Evolutionary conservation across 2,329 filamentous ascomycete species (phyloP).

Genomic region (Tolypocladium endophyticum): DNA sequence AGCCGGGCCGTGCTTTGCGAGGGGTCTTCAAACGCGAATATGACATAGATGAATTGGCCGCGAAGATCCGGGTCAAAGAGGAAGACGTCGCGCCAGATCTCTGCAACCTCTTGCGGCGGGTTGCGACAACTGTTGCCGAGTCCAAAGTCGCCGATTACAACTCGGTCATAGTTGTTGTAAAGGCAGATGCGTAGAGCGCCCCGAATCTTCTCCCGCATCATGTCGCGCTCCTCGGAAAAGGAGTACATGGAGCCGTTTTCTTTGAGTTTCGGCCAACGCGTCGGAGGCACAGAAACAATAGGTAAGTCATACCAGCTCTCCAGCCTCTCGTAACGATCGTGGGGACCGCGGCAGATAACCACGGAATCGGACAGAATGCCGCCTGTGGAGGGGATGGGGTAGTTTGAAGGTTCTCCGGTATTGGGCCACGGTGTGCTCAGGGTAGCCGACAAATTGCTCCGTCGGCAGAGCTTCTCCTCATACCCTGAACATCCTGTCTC

Average conservation of each 20-base stretch:
- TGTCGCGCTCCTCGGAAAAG: conserved; percentile 58
- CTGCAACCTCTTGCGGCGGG: conserved; percentile 52
- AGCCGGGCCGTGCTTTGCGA: conserved; percentile 40
- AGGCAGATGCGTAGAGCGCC: conserved; percentile 60
- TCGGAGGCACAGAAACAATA: conserved; percentile 64
- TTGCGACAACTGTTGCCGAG: conserved; percentile 54
- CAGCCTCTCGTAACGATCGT: conserved; percentile 52
- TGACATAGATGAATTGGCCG: conserved; percentile 49
- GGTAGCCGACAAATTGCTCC: conserved; percentile 62
- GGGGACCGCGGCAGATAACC: conserved; percentile 62
- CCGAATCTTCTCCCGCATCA: conserved; percentile 64
- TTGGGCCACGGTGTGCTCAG: conserved; percentile 50
- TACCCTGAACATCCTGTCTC: conserved; percentile 45
- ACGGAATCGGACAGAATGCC: conserved; percentile 62
- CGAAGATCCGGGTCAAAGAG: conserved; percentile 52
- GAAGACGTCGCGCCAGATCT: conserved; percentile 55
- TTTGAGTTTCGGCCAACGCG: conserved; percentile 63
- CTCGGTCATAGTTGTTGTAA: conserved; percentile 42
- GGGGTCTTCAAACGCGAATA: conserved; percentile 54
- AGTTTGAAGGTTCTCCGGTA: conserved; percentile 40
- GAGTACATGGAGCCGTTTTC: conserved; percentile 58
- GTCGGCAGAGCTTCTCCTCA: conserved; percentile 60
- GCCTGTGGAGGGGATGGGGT: conserved; percentile 60
- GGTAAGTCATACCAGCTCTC: conserved; percentile 48
- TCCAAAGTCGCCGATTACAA: conserved; percentile 56